Evolutionary conservation across 2,329 filamentous ascomycete genomes (phyloP).

Genomic region (Achaetomium macrosporum): DNA sequence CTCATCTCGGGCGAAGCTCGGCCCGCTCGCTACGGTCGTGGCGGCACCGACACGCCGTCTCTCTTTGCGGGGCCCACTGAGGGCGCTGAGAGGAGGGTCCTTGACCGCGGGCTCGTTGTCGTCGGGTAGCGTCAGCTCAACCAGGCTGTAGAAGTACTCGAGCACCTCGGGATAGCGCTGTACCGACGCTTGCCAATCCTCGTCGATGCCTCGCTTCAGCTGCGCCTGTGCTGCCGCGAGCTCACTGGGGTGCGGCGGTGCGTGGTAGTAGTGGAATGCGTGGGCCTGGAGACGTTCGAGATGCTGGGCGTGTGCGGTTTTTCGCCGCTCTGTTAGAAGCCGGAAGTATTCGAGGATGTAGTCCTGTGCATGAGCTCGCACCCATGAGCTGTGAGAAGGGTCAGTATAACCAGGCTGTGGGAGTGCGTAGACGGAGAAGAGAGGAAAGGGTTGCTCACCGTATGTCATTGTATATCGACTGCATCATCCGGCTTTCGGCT

Average conservation of each 20-base stretch:
- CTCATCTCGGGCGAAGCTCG: conserved; percentile 29
- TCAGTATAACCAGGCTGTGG: conserved; percentile 11
- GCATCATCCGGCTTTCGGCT: conserved; percentile 60
- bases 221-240: conserved; percentile 58
- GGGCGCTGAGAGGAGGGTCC: conserved; percentile 53
- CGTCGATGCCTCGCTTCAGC: conserved; percentile 68
- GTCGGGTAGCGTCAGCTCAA: conserved; percentile 58
- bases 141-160: conserved; percentile 70
- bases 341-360: conserved; percentile 63
- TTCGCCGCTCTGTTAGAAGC: conserved; percentile 55
- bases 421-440: not conserved
- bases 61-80: conserved; percentile 44
- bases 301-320: conserved; percentile 49
- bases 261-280: conserved; percentile 52
- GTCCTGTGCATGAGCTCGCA: conserved; percentile 59
- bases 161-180: conserved; percentile 75
- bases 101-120: conserved; percentile 56
- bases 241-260: conserved; percentile 54
- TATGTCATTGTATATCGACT: conserved; percentile 56
- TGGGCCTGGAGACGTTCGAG: conserved; percentile 51
- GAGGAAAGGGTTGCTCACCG: conserved; percentile 40
- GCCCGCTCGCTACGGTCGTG: conserved; percentile 34
- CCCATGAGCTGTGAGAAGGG: conserved; percentile 48
- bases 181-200: conserved; percentile 71
- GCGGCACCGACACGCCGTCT: conserved; percentile 35